These are phyloP conservation scores for Olyra latifolia DNA, from an alignment of 176 grass and related monocot species.

Conservation along the genomic window DNA sequence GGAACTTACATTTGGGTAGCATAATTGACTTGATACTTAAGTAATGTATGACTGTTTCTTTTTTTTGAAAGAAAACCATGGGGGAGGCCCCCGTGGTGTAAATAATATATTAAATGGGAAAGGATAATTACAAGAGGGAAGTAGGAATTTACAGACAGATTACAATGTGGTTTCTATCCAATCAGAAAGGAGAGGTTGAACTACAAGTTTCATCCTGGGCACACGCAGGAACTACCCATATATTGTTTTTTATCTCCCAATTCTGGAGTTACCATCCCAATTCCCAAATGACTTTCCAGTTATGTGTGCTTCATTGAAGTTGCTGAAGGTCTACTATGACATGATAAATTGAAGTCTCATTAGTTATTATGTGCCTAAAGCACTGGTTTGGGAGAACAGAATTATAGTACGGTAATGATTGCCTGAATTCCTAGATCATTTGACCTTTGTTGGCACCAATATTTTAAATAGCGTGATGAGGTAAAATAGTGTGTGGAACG, in stretches of 20 bases:
- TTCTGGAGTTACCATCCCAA: neutral
- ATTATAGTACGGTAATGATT: neutral
- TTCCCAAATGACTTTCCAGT: neutral
- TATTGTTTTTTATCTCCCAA: neutral
- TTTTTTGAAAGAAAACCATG: neutral
- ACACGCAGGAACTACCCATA: neutral
- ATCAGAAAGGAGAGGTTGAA: too few relatives aligned
- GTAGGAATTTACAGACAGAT: too few relatives aligned
- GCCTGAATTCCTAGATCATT: neutral
- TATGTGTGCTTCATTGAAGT: neutral
- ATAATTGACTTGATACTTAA: slow-evolving; percentile 4
- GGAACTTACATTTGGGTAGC: neutral
- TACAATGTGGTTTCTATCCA: too few relatives aligned
- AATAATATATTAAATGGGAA: too few relatives aligned
- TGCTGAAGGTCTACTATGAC: too few relatives aligned
- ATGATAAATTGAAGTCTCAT: neutral
- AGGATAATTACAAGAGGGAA: too few relatives aligned
- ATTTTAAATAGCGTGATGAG: neutral
- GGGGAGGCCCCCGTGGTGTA: too few relatives aligned
- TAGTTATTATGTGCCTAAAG: neutral
- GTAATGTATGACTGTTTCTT: neutral
- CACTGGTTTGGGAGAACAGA: neutral
- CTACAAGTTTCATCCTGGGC: too few relatives aligned
- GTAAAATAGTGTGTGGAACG: neutral
- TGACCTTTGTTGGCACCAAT: neutral